Percentiles rank a stretch among this genome's conserved stretches.
Evolutionary conservation across 495 filamentous ascomycete species (phyloP).

Genomic region (Neurospora sp.): DNA sequence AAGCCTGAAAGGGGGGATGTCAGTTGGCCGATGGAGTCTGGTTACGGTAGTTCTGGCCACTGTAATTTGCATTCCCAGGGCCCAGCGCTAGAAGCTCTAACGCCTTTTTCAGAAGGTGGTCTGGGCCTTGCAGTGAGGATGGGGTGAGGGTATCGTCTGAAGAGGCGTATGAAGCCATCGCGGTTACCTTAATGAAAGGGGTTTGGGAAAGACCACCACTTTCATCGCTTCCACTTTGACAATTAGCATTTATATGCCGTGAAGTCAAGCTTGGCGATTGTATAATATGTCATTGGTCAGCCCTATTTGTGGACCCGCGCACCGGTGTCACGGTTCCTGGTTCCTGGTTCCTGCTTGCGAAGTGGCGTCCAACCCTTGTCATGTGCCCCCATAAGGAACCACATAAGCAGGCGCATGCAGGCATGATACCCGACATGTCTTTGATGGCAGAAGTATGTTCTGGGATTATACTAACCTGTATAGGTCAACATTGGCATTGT

Average conservation of each 20-base stretch:
- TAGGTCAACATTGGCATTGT: background rate
- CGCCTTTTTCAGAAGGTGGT: background rate
- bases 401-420: background rate
- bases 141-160: background rate
- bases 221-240: background rate
- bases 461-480: background rate
- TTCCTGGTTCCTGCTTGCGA: background rate
- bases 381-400: background rate
- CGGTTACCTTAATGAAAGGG: background rate
- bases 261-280: background rate
- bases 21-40: background rate
- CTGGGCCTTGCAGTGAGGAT: background rate
- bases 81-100: background rate
- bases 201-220: background rate
- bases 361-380: background rate
- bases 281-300: background rate
- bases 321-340: background rate
- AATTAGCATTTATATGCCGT: background rate
- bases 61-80: background rate
- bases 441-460: background rate
- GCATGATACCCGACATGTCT: background rate
- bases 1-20: background rate
- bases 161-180: background rate
- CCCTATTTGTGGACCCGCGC: background rate
- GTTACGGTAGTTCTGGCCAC: background rate